Conservation (phyloP, 495 filamentous ascomycete genomes). For the Annulohypoxylon nitens region DNA sequence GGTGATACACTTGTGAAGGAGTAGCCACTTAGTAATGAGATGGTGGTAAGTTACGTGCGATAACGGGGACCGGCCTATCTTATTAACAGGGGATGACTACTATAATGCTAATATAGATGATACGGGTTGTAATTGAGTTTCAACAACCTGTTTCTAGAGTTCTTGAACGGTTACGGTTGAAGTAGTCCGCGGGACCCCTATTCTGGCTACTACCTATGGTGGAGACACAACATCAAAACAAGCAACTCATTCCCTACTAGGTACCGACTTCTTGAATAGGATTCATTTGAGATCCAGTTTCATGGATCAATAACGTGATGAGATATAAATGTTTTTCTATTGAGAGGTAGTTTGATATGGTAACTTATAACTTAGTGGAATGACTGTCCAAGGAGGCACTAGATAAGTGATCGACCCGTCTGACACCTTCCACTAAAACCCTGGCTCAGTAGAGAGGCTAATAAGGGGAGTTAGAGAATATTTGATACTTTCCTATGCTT, state of each 20-base stretch:
- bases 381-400: not conserved
- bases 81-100: not conserved
- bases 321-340: not conserved
- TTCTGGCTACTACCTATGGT: not conserved
- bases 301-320: not conserved
- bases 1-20: no score
- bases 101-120: not conserved
- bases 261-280: not conserved
- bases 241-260: not conserved
- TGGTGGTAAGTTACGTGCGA: not conserved
- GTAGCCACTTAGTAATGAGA: no score
- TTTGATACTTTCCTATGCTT: not conserved
- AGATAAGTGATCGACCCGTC: not conserved
- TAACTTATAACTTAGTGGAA: not conserved
- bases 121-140: not conserved
- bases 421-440: not conserved
- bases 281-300: not conserved
- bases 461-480: not conserved
- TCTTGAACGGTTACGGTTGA: not conserved
- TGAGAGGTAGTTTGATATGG: not conserved
- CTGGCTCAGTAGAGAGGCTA: not conserved
- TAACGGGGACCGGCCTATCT: not conserved
- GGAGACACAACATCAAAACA: not conserved
- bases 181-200: not conserved
- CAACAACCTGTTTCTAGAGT: not conserved